Conservation (phyloP, 108 stramenopile species). For the Nitzschia sp. region DNA sequence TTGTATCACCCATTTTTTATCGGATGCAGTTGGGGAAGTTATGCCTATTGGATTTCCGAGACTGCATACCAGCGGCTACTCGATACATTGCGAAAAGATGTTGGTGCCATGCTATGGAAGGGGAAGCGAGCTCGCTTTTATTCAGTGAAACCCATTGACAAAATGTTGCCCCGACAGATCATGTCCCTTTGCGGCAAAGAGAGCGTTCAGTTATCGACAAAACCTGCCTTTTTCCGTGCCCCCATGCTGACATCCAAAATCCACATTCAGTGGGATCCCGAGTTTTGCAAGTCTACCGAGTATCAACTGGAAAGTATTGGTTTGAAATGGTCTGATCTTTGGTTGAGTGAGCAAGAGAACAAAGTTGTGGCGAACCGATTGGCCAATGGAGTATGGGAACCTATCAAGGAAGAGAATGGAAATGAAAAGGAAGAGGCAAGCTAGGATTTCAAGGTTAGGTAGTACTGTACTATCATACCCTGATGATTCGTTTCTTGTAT, state of each 20-base stretch:
- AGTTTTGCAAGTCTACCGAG: constrained; percentile 74
- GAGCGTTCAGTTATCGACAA: constrained; percentile 54
- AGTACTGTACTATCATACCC: no score
- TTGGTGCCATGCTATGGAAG: constrained; percentile 82
- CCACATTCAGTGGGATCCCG: constrained; percentile 75
- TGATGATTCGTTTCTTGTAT: no score
- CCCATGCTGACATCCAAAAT: constrained; percentile 86
- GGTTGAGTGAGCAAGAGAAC: constrained; percentile 60
- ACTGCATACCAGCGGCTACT: constrained; percentile 59
- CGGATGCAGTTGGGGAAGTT: constrained; percentile 60
- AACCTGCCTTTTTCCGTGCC: constrained; percentile 78
- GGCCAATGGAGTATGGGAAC: constrained; percentile 59
- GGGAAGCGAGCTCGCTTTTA: constrained; percentile 77
- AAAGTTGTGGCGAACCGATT: constrained; percentile 47
- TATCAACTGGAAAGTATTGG: constrained; percentile 53
- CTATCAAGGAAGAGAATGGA: not conserved
- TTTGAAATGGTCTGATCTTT: constrained; percentile 71
- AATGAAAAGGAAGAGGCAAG: no score
- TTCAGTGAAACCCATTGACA: constrained; percentile 81
- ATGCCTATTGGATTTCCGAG: constrained; percentile 76
- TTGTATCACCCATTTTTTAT: not conserved
- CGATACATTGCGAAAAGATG: constrained; percentile 61
- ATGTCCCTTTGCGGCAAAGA: constrained; percentile 37
- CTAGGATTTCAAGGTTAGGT: no score
- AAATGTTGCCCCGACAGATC: constrained; percentile 71